Conservation (phyloP, 306 rosid genomes). For the Hippophae rhamnoides region DNA sequence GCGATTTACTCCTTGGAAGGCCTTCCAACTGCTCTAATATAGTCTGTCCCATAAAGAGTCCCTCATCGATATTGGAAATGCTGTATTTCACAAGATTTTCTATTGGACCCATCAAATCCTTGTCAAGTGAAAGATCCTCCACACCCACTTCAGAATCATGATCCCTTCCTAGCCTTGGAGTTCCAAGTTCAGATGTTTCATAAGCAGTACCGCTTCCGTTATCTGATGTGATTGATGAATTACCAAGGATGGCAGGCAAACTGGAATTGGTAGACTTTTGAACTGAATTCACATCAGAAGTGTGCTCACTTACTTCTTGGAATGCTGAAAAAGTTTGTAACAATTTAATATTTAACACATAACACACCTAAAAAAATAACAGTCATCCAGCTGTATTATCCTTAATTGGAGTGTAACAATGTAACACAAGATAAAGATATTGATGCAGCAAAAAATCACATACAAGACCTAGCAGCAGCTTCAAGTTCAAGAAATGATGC, state of each 20-base stretch:
- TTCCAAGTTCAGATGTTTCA: slow-evolving; percentile 81
- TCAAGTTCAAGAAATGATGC: slow-evolving; percentile 96
- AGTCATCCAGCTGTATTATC: too few relatives aligned
- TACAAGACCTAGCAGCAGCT: slow-evolving; percentile 97
- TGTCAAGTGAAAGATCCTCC: slow-evolving; percentile 77
- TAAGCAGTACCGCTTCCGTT: slow-evolving; percentile 92
- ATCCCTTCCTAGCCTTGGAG: slow-evolving; percentile 64
- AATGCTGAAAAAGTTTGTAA: slow-evolving; percentile 52
- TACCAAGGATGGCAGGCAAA: slow-evolving; percentile 62
- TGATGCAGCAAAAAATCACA: slow-evolving; percentile 34
- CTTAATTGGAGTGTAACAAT: too few relatives aligned
- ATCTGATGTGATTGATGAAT: slow-evolving; percentile 76
- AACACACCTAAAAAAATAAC: too few relatives aligned
- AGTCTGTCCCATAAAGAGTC: slow-evolving; percentile 92
- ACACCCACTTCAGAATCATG: slow-evolving; percentile 72
- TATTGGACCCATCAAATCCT: slow-evolving; percentile 69
- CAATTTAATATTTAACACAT: neutral
- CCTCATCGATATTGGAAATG: slow-evolving; percentile 87
- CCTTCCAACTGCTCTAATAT: slow-evolving; percentile 97
- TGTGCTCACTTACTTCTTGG: slow-evolving; percentile 61
- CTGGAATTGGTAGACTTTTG: slow-evolving; percentile 47
- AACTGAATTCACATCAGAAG: slow-evolving; percentile 48
- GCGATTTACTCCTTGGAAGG: slow-evolving; percentile 78
- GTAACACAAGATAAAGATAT: too few relatives aligned
- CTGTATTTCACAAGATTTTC: slow-evolving; percentile 85